A percentile compares a stretch with the other conserved stretches of the same genome.
Conservation (phyloP, 1,284 basidiomycete genomes). For the Taiwanofungus camphoratus region DNA sequence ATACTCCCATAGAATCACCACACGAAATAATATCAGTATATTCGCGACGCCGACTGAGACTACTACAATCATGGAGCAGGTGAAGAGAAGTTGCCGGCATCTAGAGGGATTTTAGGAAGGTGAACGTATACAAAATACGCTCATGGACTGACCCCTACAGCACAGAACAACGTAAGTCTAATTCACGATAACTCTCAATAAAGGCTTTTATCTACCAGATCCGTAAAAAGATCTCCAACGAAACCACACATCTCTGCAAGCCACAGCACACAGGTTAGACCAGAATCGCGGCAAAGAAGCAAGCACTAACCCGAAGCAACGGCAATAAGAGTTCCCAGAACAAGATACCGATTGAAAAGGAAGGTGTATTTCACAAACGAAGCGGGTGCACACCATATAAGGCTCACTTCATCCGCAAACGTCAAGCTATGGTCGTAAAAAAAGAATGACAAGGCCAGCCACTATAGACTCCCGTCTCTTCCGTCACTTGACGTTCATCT, state of each 20-base stretch:
- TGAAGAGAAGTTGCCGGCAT: constrained; percentile 24
- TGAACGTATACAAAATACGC: no score
- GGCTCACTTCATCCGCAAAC: constrained; percentile 38
- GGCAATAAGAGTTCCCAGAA: constrained; percentile 33
- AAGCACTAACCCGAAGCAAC: constrained; percentile 32
- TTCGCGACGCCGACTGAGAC: constrained; percentile 26
- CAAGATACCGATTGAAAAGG: constrained; percentile 41
- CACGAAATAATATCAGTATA: constrained; percentile 25
- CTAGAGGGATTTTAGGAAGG: constrained; percentile 9
- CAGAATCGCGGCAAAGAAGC: neutral
- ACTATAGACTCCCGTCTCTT: no score
- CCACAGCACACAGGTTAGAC: neutral
- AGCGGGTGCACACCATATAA: constrained; percentile 39
- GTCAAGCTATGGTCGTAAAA: constrained; percentile 45
- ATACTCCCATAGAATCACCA: constrained; percentile 28
- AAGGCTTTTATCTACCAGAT: constrained; percentile 22
- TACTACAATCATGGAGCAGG: constrained; percentile 21
- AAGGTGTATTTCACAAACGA: constrained; percentile 40
- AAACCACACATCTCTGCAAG: constrained; percentile 26
- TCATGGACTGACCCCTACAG: no score
- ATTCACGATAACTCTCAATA: no score
- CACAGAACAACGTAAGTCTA: no score
- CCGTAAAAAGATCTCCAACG: constrained; percentile 15
- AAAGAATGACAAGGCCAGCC: constrained; percentile 28
- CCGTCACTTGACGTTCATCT: neutral